Evolutionary conservation across 108 stramenopile species (phyloP).

Genomic region (Skeletonema marinoi): DNA sequence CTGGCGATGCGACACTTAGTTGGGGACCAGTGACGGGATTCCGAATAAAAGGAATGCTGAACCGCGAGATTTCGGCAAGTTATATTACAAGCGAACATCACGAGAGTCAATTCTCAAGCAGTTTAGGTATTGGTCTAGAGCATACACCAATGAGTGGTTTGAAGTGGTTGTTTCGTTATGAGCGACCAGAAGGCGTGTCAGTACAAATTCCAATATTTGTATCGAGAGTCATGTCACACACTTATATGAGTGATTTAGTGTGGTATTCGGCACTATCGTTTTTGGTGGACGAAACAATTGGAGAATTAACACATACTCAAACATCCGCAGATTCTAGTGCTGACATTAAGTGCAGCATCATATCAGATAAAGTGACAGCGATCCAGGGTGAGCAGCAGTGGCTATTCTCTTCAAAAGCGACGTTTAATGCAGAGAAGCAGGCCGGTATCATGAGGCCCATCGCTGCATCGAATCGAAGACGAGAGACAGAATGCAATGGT

Average conservation of each 20-base stretch:
- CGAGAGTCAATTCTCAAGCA: constrained; percentile 1
- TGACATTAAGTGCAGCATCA: background rate
- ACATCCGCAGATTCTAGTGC: background rate
- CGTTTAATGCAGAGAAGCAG: constrained; percentile 56
- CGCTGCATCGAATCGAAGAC: constrained; percentile 50
- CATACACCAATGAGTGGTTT: constrained; percentile 26
- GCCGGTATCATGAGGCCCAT: constrained; percentile 53
- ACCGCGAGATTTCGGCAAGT: constrained; percentile 12
- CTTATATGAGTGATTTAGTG: constrained; percentile 21
- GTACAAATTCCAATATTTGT: constrained; percentile 38
- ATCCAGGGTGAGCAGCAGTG: constrained; percentile 8
- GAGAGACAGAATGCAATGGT: constrained; percentile 62
- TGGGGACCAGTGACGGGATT: constrained; percentile 24
- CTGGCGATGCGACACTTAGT: constrained; percentile 18
- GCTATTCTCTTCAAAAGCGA: constrained; percentile 33
- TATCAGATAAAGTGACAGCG: background rate
- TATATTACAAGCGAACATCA: background rate
- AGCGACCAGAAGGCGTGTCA: constrained; percentile 28
- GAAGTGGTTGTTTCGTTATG: constrained; percentile 31
- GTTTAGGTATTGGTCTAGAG: constrained; percentile 21
- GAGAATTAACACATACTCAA: constrained; percentile 16
- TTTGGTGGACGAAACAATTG: constrained; percentile 52
- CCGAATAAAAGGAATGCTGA: constrained; percentile 23
- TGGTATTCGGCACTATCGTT: constrained; percentile 9
- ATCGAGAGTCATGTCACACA: constrained; percentile 5